Base-by-base conservation (phyloP, 352 stramenopile genomes). In the Globisporangium parvum region DNA sequence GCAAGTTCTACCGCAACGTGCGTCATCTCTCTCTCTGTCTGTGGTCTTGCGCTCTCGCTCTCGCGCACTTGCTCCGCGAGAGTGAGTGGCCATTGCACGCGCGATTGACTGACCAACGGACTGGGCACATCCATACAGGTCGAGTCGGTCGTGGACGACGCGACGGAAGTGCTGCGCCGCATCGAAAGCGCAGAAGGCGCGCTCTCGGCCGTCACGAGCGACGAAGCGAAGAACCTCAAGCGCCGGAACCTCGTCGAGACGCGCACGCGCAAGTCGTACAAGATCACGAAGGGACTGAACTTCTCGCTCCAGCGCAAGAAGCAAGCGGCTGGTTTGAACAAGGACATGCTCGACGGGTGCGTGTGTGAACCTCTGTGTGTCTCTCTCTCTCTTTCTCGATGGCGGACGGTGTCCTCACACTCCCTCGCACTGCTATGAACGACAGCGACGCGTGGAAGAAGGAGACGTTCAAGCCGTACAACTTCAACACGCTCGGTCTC, bases 381-480 rank as follows among this genome's bases (percentile, higher is more conserved):
- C 0, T 24, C 15, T 24, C 17, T 44, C 18, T 18, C 6, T 42
- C 11, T 49, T n/a, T 40, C 26, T 17, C n/a, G 18, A 44, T 47
- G n/a, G n/a, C 39, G 18, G 2, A 47, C 18, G n/a, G 12, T n/a
- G n/a, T 65, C 47, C 42, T 70, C 24, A 66, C 47, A 18, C 10
- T 21, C 8, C 8, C 41, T 65, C 39, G 6, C 12, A 53, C 47
- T 35, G 63, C 31, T 37, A 37, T 12, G 10, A 37, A 37, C 31
- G 31, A 15, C 23, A 88, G 77, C 35, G 95, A 96, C 18, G 83
- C 79, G 40, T 99, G 96, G 96, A 94, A 98, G 73, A 96, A 85
- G 51, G 93, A 96, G 51, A 79, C 82, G 47, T 99, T 99, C 85
- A 99, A 99, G 84, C 82, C 91, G 24, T 99, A 99, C 82, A 99